Evolutionary conservation across 2,329 filamentous ascomycete species (phyloP).

Genomic region (Sarocladiaceae sp.): DNA sequence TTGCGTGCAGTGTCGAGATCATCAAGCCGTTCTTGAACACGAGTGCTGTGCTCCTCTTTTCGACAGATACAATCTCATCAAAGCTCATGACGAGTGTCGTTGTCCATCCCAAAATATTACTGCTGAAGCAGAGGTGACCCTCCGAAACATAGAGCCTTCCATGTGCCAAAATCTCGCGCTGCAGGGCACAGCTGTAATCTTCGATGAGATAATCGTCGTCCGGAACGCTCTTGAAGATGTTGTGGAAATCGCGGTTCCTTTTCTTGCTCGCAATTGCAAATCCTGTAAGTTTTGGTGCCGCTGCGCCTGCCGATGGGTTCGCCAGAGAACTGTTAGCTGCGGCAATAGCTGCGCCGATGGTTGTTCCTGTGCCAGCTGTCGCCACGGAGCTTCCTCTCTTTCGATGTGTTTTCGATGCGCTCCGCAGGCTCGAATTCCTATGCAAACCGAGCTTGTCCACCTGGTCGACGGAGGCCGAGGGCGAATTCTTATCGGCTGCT

Average conservation of each 20-base stretch:
- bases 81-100: slow-evolving; percentile 97
- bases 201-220: slow-evolving; percentile 98
- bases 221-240: slow-evolving; percentile 89
- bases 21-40: slow-evolving; percentile 97
- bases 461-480: slow-evolving; percentile 53
- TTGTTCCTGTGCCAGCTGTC: slow-evolving; percentile 40
- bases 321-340: slow-evolving; percentile 65
- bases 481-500: slow-evolving; percentile 44
- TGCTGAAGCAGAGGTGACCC: slow-evolving; percentile 96
- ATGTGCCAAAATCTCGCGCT: slow-evolving; percentile 91
- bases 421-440: slow-evolving; percentile 61
- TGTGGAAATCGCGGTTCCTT: slow-evolving; percentile 91
- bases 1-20: slow-evolving; percentile 90
- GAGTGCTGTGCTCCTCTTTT: slow-evolving; percentile 92
- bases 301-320: slow-evolving; percentile 50
- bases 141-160: slow-evolving; percentile 94
- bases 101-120: slow-evolving; percentile 97
- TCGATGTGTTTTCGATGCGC: slow-evolving; percentile 54
- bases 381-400: slow-evolving; percentile 79
- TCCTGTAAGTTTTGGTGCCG: slow-evolving; percentile 74
- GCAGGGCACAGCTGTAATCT: slow-evolving; percentile 93
- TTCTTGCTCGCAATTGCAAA: slow-evolving; percentile 96
- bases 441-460: slow-evolving; percentile 56
- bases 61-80: slow-evolving; percentile 92
- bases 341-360: slow-evolving; percentile 64